Conservation (phyloP, 106 monocot species). For the Phalaenopsis aphrodite region DNA sequence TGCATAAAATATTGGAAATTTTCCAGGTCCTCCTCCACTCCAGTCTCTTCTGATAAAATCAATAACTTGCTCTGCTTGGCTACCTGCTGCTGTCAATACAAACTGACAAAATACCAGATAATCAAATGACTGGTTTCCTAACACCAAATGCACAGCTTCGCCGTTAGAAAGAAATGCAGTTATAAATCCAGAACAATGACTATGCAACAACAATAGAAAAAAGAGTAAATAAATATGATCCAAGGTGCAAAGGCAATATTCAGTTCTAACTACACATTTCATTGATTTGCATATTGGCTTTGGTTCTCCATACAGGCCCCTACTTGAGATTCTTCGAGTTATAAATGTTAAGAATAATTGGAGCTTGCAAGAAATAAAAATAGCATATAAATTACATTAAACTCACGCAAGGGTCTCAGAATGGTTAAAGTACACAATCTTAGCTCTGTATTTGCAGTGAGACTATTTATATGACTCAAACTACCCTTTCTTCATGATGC, state of each 20-base stretch:
- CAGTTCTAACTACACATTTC: neutral
- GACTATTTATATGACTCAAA: no score
- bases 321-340: neutral
- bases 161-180: neutral
- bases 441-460: neutral
- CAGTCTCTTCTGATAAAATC: slow-evolving; percentile 41
- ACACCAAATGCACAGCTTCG: neutral
- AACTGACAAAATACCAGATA: slow-evolving; percentile 32
- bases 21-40: slow-evolving; percentile 45
- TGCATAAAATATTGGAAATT: slow-evolving; percentile 70
- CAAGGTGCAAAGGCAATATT: neutral
- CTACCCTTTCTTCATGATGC: neutral
- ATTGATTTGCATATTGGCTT: neutral
- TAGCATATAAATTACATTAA: neutral
- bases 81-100: slow-evolving; percentile 86
- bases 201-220: neutral
- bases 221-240: neutral
- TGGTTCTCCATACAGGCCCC: neutral
- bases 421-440: neutral
- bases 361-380: neutral
- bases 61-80: slow-evolving; percentile 58
- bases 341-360: neutral
- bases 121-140: neutral
- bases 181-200: neutral
- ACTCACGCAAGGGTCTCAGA: neutral